Evolutionary conservation across 495 filamentous ascomycete genomes (phyloP).

Genomic region (Hypoxylon trugodes): DNA sequence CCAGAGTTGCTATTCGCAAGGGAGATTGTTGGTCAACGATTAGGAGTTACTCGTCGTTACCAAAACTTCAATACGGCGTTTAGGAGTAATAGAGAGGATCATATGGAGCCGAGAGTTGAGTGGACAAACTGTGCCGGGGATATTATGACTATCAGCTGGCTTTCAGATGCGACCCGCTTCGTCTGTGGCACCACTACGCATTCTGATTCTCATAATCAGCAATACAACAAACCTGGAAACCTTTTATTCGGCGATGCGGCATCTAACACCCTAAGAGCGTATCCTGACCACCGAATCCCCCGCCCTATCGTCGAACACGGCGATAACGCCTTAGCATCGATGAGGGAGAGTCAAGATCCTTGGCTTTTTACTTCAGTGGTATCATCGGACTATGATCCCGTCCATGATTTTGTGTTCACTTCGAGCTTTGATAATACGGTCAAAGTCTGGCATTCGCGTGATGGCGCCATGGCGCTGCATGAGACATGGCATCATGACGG

Average conservation of each 20-base stretch:
- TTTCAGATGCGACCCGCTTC: slow-evolving; percentile 55
- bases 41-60: slow-evolving; percentile 42
- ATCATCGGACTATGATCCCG: slow-evolving; percentile 72
- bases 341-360: slow-evolving; percentile 70
- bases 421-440: slow-evolving; percentile 83
- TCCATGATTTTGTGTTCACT: slow-evolving; percentile 69
- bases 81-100: slow-evolving; percentile 54
- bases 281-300: slow-evolving; percentile 73
- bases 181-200: slow-evolving; percentile 75
- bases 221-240: slow-evolving; percentile 85
- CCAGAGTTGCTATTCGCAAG: slow-evolving; percentile 50
- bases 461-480: slow-evolving; percentile 48
- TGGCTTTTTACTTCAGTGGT: slow-evolving; percentile 80
- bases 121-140: slow-evolving; percentile 67
- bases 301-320: slow-evolving; percentile 61
- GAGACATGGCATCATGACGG: slow-evolving; percentile 70
- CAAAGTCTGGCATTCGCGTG: slow-evolving; percentile 72
- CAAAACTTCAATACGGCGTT: slow-evolving; percentile 52
- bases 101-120: slow-evolving; percentile 52
- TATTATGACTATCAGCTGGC: slow-evolving; percentile 66
- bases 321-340: slow-evolving; percentile 63
- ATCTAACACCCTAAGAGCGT: slow-evolving; percentile 64
- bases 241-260: slow-evolving; percentile 73
- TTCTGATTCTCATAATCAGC: slow-evolving; percentile 77
- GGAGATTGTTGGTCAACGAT: slow-evolving; percentile 49